Percentiles rank a stretch among this genome's conserved stretches.
Conservation (phyloP, 805 yeast genomes). For the Candida boidinii region DNA sequence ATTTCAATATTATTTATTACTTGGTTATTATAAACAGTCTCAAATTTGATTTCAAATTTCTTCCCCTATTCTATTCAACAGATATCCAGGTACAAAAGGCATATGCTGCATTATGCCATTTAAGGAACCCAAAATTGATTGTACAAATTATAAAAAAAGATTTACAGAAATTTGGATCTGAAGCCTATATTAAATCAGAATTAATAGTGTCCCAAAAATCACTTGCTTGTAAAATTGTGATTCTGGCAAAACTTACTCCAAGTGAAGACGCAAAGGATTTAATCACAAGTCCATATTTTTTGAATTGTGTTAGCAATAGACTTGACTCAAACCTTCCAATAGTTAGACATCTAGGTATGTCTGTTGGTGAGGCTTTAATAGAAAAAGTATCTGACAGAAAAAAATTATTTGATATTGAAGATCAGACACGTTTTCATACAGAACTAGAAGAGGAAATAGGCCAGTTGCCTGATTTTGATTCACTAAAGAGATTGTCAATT, state of each 20-base stretch:
- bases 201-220: conserved; percentile 36
- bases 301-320: conserved; percentile 43
- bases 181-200: conserved; percentile 18
- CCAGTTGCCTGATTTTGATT: conserved; percentile 11
- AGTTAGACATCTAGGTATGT: conserved; percentile 46
- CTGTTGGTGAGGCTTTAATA: conserved; percentile 43
- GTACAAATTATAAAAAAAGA: no score
- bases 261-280: conserved; percentile 19
- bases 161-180: conserved; percentile 15
- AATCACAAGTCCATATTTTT: conserved; percentile 30
- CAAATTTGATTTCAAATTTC: no score
- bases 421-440: conserved; percentile 12
- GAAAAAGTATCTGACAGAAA: conserved; percentile 21
- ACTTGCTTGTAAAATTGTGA: conserved; percentile 38
- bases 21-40: no score
- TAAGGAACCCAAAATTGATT: no score
- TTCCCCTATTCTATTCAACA: no score
- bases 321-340: conserved; percentile 38
- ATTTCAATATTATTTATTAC: no score
- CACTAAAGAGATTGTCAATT: neutral
- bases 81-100: no score
- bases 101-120: no score
- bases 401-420: conserved; percentile 21
- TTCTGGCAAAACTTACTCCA: conserved; percentile 21
- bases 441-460: conserved; percentile 14